Evolutionary conservation across 345 rosid genomes (phyloP), one percentile per base, ranked within the genome.

Genomic region (Syzygium grande): DNA sequence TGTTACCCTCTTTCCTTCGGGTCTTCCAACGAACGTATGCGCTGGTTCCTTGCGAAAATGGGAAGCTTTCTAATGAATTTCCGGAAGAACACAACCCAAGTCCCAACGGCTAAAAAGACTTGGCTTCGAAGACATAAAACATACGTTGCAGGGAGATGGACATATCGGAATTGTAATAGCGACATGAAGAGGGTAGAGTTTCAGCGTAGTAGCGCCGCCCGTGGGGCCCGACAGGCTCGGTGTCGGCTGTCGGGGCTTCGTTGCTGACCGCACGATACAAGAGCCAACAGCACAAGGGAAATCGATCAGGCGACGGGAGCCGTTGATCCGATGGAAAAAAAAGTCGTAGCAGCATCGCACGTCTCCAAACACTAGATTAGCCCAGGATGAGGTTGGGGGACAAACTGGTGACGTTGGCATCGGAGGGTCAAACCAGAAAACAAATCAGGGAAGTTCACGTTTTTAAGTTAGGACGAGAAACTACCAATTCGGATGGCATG

Each of bases 221-320:
- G 83, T 27, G 51, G 92, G 96, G 58, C 92, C 95, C 91, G 63
- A 87, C 85, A 38, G 23, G 68, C 85, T 34, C 85, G 85, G 89
- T 91, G 92, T 92, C 92, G 91, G 92, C 88, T 89, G 94, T 88
- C 91, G 84, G 88, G 51, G 87, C 87, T 85, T 78, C 49, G 89
- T 58, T 63, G 85, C 56, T 43, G 88, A 79, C 3, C 85, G 73
- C 85, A 87, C 88, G 88, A 87, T 87, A 7, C 88, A 8, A 16
- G 43, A 84, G 73, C 38, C 84, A 53, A n/a, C 79, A 30, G 8
- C 7, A 73, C n/a, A n/a, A n/a, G 17, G 80, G 80, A 34, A 73
- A 73, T 34, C 80, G 80, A 53, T 78, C 85, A 55, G 30, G 22
- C 9, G 34, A 51, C 41, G 56, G 38, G 85, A 41, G 79, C 54